These are phyloP conservation scores for Steccherinum ochraceum DNA, from an alignment of 768 basidiomycete genomes.

Conservation along the genomic window DNA sequence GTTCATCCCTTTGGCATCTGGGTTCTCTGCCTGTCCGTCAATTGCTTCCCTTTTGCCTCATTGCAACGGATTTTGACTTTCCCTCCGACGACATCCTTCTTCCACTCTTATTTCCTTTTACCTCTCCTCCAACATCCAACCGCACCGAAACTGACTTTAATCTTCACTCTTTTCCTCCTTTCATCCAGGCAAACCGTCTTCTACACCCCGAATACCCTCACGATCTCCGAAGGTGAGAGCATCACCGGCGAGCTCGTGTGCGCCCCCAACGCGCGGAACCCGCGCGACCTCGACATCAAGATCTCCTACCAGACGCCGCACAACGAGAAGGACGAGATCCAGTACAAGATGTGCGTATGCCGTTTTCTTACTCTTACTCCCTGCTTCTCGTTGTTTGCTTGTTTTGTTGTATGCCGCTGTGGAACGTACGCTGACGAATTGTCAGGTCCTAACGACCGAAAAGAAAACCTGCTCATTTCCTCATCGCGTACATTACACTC, in stretches of 20 bases:
- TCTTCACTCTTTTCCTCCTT: neutral
- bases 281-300: slow-evolving; percentile 89
- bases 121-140: neutral
- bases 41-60: no score
- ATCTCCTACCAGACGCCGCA: slow-evolving; percentile 51
- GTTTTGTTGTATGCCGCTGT: slow-evolving; percentile 5
- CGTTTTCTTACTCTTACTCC: slow-evolving; percentile 21
- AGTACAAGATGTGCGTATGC: slow-evolving; percentile 90
- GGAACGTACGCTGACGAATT: slow-evolving; percentile 54
- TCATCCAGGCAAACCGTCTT: slow-evolving; percentile 85
- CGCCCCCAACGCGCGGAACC: slow-evolving; percentile 87
- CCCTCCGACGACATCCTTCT: no score
- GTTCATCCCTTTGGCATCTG: no score
- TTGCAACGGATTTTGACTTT: neutral
- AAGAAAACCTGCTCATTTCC: neutral
- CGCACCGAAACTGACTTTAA: neutral
- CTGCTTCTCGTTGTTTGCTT: slow-evolving; percentile 6
- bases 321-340: slow-evolving; percentile 23
- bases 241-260: slow-evolving; percentile 72
- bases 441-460: slow-evolving; percentile 63
- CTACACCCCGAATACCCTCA: slow-evolving; percentile 81
- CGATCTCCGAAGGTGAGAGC: slow-evolving; percentile 61
- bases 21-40: no score
- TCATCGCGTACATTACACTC: no score
- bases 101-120: neutral